Conservation (phyloP, 1,284 basidiomycete species). For the Coriolopsis trogii region DNA sequence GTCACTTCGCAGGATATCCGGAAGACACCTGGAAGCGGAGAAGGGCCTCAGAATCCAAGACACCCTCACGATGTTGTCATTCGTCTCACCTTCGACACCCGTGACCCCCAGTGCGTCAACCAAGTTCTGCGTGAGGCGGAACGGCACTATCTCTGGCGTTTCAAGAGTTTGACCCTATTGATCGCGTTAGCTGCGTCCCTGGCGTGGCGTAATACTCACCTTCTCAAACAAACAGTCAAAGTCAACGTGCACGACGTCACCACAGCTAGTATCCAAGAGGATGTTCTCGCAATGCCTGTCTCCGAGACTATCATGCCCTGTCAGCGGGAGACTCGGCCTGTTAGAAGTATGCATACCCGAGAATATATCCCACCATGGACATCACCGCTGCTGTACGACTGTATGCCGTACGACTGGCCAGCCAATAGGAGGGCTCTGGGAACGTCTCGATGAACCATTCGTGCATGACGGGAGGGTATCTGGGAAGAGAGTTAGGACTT, state of each 20-base stretch:
- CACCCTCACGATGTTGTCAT: not conserved
- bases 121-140: conserved; percentile 94
- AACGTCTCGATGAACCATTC: conserved; percentile 98
- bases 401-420: conserved; percentile 86
- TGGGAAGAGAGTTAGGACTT: conserved; percentile 34
- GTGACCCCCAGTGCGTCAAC: conserved; percentile 94
- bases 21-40: conserved; percentile 71
- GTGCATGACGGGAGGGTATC: conserved; percentile 88
- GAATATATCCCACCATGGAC: conserved; percentile 98
- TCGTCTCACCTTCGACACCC: conserved; percentile 80
- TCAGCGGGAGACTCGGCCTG: not conserved
- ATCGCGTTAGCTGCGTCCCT: not conserved
- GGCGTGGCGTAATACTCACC: conserved; percentile 41
- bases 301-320: conserved; percentile 67
- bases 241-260: conserved; percentile 96
- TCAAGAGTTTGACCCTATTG: conserved; percentile 84
- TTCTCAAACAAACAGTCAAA: conserved; percentile 99
- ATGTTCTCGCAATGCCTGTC: conserved; percentile 99
- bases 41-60: not conserved
- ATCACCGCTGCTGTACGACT: conserved; percentile 94
- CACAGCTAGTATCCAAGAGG: conserved; percentile 85
- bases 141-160: conserved; percentile 92
- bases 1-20: conserved; percentile 93
- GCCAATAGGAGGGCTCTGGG: conserved; percentile 96
- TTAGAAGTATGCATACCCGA: conserved; percentile 72